Evolutionary conservation across 2,329 filamentous ascomycete genomes (phyloP).

Genomic region (Sordariomycetes sp.): DNA sequence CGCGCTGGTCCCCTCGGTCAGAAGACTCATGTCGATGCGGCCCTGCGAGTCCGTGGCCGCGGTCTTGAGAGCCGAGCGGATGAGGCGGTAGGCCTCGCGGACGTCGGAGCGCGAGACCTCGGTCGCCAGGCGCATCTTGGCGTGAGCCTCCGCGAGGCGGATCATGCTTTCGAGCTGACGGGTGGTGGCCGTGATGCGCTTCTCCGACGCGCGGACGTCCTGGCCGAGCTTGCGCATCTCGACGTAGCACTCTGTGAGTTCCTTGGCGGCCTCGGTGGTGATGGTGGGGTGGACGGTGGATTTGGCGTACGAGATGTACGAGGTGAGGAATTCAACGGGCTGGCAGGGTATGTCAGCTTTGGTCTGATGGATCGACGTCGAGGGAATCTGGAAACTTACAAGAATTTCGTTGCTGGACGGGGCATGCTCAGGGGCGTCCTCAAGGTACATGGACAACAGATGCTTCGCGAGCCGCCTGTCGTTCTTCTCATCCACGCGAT

Average conservation of each 20-base stretch:
- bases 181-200: conserved; percentile 95
- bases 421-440: conserved; percentile 85
- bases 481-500: conserved; percentile 80
- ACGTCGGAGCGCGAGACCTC: conserved; percentile 77
- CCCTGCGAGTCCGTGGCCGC: conserved; percentile 91
- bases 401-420: conserved; percentile 65
- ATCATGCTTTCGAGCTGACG: conserved; percentile 98
- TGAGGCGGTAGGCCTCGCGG: conserved; percentile 80
- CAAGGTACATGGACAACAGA: conserved; percentile 90
- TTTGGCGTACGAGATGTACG: conserved; percentile 95
- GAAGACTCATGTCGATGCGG: conserved; percentile 89
- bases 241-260: conserved; percentile 80
- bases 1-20: conserved; percentile 88
- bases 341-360: conserved; percentile 17
- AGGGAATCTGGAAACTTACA: conserved; percentile 36
- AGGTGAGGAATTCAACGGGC: conserved; percentile 91
- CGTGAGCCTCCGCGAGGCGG: conserved; percentile 88
- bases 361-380: not conserved
- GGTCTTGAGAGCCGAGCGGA: conserved; percentile 89
- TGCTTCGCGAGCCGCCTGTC: conserved; percentile 87
- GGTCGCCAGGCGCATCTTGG: conserved; percentile 82
- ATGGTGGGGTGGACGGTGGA: conserved; percentile 75
- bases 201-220: conserved; percentile 77
- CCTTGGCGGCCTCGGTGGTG: conserved; percentile 67
- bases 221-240: conserved; percentile 91